phyloP scores from a whole-genome alignment of 176 grass and related monocot species.

The Puya raimondii region DNA sequence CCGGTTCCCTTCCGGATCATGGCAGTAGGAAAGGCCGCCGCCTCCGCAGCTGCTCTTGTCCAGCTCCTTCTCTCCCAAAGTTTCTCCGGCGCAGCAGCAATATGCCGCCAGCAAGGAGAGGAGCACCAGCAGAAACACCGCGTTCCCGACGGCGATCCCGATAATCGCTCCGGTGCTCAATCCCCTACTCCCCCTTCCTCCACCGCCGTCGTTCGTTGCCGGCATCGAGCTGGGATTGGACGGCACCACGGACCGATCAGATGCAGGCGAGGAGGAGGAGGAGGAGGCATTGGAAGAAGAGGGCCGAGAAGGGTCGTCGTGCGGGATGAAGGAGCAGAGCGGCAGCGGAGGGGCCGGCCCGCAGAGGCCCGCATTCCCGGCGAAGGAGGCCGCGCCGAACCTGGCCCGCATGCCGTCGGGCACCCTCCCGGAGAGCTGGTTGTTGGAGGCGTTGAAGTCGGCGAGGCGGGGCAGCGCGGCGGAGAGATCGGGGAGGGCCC shows the following conservation, averaged over 20 bases:
- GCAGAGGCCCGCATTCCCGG: conserved; percentile 45
- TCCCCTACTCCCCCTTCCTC: not conserved
- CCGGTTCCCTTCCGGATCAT: not conserved
- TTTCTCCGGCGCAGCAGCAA: conserved; percentile 34
- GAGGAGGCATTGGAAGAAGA: conserved; percentile 15
- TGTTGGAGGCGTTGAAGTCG: conserved; percentile 67
- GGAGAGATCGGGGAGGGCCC: conserved; percentile 38
- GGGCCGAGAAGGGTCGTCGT: conserved; percentile 28
- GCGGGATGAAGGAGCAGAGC: conserved; percentile 49
- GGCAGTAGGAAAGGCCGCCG: not conserved
- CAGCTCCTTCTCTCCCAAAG: not conserved
- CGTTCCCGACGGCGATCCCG: conserved; percentile 46
- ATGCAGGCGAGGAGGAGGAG: conserved; percentile 20
- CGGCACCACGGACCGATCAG: conserved; percentile 41
- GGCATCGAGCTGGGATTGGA: conserved; percentile 35
- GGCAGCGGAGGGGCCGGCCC: conserved; percentile 27
- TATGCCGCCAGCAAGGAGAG: conserved; percentile 41
- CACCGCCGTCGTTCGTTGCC: conserved; percentile 12
- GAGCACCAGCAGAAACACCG: conserved; percentile 38
- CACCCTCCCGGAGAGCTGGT: conserved; percentile 63
- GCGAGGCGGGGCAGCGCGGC: conserved; percentile 27
- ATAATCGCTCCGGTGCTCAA: conserved; percentile 46
- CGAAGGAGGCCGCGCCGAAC: conserved; percentile 43
- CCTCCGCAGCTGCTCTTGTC: not conserved
- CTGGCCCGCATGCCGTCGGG: conserved; percentile 39